phyloP scores from a whole-genome alignment of 2,329 filamentous ascomycete species.

The Neopestalotiopsis sp. region DNA sequence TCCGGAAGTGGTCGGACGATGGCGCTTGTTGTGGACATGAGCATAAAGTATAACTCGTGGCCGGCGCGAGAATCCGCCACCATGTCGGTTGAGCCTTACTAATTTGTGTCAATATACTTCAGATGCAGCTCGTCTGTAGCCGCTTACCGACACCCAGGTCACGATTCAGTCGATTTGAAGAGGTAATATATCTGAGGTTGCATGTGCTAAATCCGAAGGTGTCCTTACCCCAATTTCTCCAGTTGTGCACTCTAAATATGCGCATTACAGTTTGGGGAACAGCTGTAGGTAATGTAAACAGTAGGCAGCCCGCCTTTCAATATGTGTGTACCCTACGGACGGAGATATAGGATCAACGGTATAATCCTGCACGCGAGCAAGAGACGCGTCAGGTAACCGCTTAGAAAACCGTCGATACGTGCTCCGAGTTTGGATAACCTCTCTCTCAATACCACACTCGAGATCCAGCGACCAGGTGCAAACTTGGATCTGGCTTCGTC shows the following conservation, averaged over 20 bases:
- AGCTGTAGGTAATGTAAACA: background rate
- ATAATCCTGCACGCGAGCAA: background rate
- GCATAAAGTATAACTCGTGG: background rate
- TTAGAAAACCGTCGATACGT: background rate
- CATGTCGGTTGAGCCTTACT: background rate
- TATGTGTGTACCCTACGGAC: background rate
- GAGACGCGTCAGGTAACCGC: background rate
- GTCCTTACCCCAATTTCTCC: background rate
- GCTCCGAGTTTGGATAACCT: background rate
- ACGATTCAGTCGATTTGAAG: background rate
- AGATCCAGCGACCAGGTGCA: background rate
- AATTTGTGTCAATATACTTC: background rate
- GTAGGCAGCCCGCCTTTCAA: background rate
- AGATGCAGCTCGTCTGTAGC: slow-evolving; percentile 1
- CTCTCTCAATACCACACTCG: background rate
- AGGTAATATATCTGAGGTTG: slow-evolving; percentile 16
- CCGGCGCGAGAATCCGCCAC: slow-evolving; percentile 14
- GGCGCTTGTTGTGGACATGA: slow-evolving; percentile 11
- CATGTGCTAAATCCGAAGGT: background rate
- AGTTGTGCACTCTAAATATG: background rate
- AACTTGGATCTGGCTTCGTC: background rate
- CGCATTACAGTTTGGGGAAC: background rate
- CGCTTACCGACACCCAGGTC: slow-evolving; percentile 9
- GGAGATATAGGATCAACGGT: background rate
- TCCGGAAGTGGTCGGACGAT: slow-evolving; percentile 13